Base-by-base conservation (phyloP, 1,139 yeast genomes). In the Kodamaea anthophila region DNA sequence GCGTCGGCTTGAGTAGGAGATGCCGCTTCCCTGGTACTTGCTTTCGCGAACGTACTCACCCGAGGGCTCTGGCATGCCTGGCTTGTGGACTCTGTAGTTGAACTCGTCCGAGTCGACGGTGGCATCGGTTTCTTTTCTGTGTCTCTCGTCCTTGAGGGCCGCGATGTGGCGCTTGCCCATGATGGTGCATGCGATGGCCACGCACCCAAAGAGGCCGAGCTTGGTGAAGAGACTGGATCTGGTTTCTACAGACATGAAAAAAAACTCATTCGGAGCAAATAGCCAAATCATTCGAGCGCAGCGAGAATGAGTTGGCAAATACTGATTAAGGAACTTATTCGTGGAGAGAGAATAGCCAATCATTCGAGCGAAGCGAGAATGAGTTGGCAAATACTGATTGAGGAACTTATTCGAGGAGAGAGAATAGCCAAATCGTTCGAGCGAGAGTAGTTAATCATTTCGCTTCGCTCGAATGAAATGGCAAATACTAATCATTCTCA, bases 11-110 rank as follows among this genome's bases (percentile, higher is more conserved):
- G 70, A 40, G 58, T 77, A 77, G 28, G 84, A 70, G 28, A 59
- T 58, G 1, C 85, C 85, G 1, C 78, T 65, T 5, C 86, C 88
- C 40, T 77, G 82, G 46, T 68, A 82, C 43, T 70, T 74, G 33
- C 80, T 73, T 37, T 74, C 74, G 38, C 87, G 55, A 21, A 26
- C 29, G 13, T 31, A 29, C 4, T 33, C 39, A 19, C 42, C 22
- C 16, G 49, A 57, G 30, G 49, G 48, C 30, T 50, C 30, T 3
- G 66, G 66, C 29, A 57, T 51, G 2, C 72, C 72, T 6, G 66
- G 69, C 34, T 59, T 47, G 33, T 41, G 46, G n/a, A 49, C 42
- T 10, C 40, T 40, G 14, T 46, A 36, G 7, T 49, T 48, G 35
- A 63, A 63, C 40, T 65, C 69, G 19, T 46, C 51, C 21, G 61